Conservation (phyloP, 139 green algal species). For the Bryopsis sp. region DNA sequence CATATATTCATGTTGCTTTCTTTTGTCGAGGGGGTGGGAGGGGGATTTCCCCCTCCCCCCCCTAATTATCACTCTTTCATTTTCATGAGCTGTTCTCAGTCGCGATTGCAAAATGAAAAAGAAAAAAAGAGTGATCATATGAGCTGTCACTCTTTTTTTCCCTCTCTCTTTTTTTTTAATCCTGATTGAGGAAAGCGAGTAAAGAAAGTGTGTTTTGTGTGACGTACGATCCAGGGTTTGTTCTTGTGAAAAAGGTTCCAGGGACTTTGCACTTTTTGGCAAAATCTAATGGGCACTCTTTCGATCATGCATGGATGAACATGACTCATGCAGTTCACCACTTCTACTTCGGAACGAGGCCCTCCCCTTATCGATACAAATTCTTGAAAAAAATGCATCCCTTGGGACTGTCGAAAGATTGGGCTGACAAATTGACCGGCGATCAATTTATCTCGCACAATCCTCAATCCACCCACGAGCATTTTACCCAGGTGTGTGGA, state of each 20-base stretch:
- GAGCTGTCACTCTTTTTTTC: too few relatives aligned
- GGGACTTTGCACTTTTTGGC: slow-evolving; percentile 79
- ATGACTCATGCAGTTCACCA: slow-evolving; percentile 57
- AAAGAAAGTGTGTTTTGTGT: background rate
- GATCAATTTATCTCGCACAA: slow-evolving; percentile 52
- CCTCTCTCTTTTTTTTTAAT: too few relatives aligned
- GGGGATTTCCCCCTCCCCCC: too few relatives aligned
- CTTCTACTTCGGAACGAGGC: slow-evolving; percentile 66
- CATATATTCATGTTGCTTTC: too few relatives aligned
- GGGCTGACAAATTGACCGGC: slow-evolving; percentile 74
- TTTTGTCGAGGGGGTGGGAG: too few relatives aligned
- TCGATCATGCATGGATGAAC: slow-evolving; percentile 80
- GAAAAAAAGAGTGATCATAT: too few relatives aligned
- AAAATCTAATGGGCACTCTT: slow-evolving; percentile 58
- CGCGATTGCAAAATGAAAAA: too few relatives aligned
- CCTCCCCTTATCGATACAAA: slow-evolving; percentile 44
- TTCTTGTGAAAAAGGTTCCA: slow-evolving; percentile 96
- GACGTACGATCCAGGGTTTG: slow-evolving; percentile 64
- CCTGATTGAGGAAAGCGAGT: too few relatives aligned
- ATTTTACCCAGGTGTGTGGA: slow-evolving; percentile 84
- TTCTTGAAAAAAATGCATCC: slow-evolving; percentile 56
- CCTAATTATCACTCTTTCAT: too few relatives aligned
- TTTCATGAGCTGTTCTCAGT: too few relatives aligned
- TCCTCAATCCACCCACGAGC: slow-evolving; percentile 70
- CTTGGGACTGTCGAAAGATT: slow-evolving; percentile 64